phyloP scores from a whole-genome alignment of 148 eudicot species.

The Vaccinium corymbosum region DNA sequence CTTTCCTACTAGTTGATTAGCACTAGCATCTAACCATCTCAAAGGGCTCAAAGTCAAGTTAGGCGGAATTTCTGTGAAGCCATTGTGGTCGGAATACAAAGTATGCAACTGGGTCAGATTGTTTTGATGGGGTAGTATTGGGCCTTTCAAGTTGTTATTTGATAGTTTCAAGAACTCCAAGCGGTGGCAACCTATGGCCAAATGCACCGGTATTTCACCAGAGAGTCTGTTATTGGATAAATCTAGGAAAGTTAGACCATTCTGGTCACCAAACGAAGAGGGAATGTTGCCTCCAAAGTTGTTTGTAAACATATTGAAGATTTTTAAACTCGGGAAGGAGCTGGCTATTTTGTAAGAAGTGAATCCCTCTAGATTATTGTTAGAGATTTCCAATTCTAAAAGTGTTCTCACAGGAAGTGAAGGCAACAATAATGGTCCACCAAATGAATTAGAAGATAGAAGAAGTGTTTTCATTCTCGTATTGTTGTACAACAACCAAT shows the following conservation, averaged over 20 bases:
- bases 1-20: constrained; percentile 10
- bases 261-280: constrained; percentile 1
- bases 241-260: background rate
- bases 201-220: constrained; percentile 13
- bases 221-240: constrained; percentile 11
- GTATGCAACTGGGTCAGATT: background rate
- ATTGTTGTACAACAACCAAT: constrained; percentile 18
- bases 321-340: too few species aligned
- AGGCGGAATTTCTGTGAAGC: too few species aligned
- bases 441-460: background rate
- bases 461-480: background rate
- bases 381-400: constrained; percentile 5
- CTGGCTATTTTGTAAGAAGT: too few species aligned
- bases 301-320: constrained; percentile 6
- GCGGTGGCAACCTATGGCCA: background rate
- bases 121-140: background rate
- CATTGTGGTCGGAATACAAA: background rate
- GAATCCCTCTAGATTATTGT: background rate
- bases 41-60: too few species aligned
- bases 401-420: background rate
- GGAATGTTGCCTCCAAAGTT: constrained; percentile 13
- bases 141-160: background rate
- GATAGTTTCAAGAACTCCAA: constrained; percentile 8
- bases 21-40: background rate
- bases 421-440: background rate